A percentile compares a stretch with the other conserved stretches of the same genome.
phyloP scores from a whole-genome alignment of 2,329 filamentous ascomycete genomes.

The Fusarium buharicum region DNA sequence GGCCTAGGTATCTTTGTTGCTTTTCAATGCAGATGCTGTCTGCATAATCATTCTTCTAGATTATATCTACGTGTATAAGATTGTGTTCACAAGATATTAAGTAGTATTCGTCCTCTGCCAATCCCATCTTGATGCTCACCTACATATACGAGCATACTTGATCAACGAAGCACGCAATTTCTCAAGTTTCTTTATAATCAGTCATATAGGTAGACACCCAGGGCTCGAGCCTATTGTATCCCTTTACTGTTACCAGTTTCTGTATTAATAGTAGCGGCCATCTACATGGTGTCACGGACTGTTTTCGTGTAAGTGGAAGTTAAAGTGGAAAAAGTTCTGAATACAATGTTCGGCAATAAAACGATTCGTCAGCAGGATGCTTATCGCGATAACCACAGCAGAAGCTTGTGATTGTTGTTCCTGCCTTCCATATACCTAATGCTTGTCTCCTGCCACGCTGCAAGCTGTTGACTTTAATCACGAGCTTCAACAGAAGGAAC shows the following conservation, averaged over 20 bases:
- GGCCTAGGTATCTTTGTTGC: no score
- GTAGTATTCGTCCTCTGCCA: neutral
- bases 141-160: neutral
- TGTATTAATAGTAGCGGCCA: neutral
- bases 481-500: neutral
- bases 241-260: neutral
- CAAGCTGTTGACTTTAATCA: conserved; percentile 3
- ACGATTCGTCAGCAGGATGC: conserved; percentile 12
- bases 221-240: neutral
- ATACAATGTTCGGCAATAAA: conserved; percentile 8
- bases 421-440: conserved; percentile 6
- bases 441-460: conserved; percentile 1
- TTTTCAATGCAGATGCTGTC: no score
- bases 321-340: neutral
- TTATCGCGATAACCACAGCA: conserved; percentile 38
- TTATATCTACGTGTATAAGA: neutral
- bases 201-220: neutral
- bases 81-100: neutral
- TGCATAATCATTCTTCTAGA: no score
- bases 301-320: neutral
- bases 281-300: neutral
- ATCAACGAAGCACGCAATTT: neutral
- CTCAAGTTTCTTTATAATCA: neutral
- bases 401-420: conserved; percentile 12
- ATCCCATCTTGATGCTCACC: neutral